Conservation (phyloP, 2,329 filamentous ascomycete species). For the Plenodomus tracheiphilus region DNA sequence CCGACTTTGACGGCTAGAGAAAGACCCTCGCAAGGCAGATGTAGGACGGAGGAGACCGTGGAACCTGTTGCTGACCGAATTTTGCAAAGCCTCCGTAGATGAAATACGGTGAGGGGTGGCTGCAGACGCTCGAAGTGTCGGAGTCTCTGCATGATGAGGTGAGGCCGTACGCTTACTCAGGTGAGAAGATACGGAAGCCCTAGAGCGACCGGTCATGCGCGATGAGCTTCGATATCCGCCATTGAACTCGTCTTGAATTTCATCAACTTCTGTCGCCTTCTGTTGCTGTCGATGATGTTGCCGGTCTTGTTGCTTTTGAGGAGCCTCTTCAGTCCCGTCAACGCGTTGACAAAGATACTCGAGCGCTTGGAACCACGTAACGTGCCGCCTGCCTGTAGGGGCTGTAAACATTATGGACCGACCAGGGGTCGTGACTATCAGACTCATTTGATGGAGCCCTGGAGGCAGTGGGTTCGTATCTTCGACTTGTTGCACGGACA, state of each 20-base stretch:
- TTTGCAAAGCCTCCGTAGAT: constrained; percentile 42
- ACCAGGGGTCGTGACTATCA: constrained; percentile 87
- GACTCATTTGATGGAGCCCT: constrained; percentile 89
- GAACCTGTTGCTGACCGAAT: constrained; percentile 51
- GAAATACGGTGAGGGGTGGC: constrained; percentile 31
- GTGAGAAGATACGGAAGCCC: constrained; percentile 74
- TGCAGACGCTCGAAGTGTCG: constrained; percentile 52
- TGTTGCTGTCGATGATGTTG: constrained; percentile 52
- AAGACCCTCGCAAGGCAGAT: constrained; percentile 52
- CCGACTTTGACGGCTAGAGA: constrained; percentile 54
- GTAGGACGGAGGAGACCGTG: constrained; percentile 51
- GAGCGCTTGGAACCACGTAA: constrained; percentile 98
- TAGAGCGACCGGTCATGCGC: constrained; percentile 55
- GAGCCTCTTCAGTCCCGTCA: constrained; percentile 40
- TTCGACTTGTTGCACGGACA: constrained; percentile 86
- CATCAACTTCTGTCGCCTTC: constrained; percentile 58
- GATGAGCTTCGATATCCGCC: constrained; percentile 59
- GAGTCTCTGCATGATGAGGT: constrained; percentile 45
- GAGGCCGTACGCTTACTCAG: constrained; percentile 61
- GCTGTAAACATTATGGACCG: constrained; percentile 93
- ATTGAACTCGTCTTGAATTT: constrained; percentile 75
- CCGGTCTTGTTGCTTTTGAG: constrained; percentile 27
- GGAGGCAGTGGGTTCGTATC: constrained; percentile 96
- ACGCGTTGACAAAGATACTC: constrained; percentile 88
- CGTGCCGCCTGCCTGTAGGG: constrained; percentile 88